phyloP scores from a whole-genome alignment of 495 filamentous ascomycete species.

The Chaetomidium leptoderma region DNA sequence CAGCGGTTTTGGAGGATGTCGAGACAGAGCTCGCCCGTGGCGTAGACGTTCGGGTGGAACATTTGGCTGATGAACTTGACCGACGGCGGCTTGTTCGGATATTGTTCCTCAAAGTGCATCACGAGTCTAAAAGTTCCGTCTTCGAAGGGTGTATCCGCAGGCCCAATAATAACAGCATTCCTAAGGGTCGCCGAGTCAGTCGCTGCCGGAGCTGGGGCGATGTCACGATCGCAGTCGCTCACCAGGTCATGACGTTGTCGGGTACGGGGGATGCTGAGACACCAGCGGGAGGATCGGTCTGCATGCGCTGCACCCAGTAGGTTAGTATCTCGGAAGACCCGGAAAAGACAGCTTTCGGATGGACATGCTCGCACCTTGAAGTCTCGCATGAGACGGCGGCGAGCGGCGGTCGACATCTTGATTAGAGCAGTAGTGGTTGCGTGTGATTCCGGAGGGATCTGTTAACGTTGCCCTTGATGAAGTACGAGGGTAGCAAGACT shows the following conservation, averaged over 20 bases:
- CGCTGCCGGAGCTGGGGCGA: neutral
- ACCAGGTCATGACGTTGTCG: conserved; percentile 99
- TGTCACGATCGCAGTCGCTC: conserved; percentile 26
- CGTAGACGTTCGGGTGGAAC: conserved; percentile 99
- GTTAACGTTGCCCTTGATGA: neutral
- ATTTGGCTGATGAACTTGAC: conserved; percentile 99
- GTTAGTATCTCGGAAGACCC: conserved; percentile 16
- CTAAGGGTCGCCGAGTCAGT: conserved; percentile 42
- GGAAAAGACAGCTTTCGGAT: neutral
- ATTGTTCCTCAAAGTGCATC: conserved; percentile 98
- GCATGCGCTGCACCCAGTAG: conserved; percentile 73
- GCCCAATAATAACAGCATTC: conserved; percentile 99
- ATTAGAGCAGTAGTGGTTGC: conserved; percentile 4
- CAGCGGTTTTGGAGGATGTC: conserved; percentile 98
- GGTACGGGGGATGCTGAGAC: conserved; percentile 95
- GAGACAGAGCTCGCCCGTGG: conserved; percentile 91
- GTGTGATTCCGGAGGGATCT: neutral
- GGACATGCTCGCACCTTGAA: conserved; percentile 73
- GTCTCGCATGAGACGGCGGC: conserved; percentile 93
- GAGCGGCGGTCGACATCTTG: conserved; percentile 87
- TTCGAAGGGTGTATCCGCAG: conserved; percentile 96
- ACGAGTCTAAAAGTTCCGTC: conserved; percentile 96
- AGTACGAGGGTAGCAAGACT: neutral
- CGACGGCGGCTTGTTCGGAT: conserved; percentile 94
- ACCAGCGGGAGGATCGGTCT: conserved; percentile 95